Evolutionary conservation across 805 yeast species (phyloP).

Genomic region (Wickerhamomyces pijperi): DNA sequence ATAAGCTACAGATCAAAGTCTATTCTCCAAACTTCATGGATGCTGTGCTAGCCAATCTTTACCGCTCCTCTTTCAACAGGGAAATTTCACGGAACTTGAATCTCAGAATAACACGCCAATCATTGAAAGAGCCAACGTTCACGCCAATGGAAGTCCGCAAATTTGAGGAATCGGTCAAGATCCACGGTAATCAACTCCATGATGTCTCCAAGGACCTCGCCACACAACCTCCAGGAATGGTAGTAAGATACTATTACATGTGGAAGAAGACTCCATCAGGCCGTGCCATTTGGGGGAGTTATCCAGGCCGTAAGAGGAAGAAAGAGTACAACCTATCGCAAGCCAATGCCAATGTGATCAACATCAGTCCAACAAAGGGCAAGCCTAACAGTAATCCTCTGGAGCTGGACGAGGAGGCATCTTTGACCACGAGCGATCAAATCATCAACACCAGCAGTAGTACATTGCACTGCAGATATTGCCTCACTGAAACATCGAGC

Average conservation of each 20-base stretch:
- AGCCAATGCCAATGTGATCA: no score
- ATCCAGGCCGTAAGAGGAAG: constrained; percentile 60
- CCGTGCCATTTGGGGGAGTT: constrained; percentile 71
- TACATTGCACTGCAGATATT: constrained; percentile 64
- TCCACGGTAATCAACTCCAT: constrained; percentile 68
- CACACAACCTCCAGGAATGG: constrained; percentile 62
- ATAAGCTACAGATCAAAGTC: constrained; percentile 38
- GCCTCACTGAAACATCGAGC: constrained; percentile 41
- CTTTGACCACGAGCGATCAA: constrained; percentile 9
- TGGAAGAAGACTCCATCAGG: constrained; percentile 88
- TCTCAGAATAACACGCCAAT: constrained; percentile 34
- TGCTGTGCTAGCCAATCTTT: constrained; percentile 44
- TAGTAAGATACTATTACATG: constrained; percentile 77
- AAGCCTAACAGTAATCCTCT: not conserved
- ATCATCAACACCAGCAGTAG: constrained; percentile 43
- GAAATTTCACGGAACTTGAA: constrained; percentile 36
- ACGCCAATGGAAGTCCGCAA: constrained; percentile 45
- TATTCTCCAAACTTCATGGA: constrained; percentile 79
- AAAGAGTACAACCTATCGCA: constrained; percentile 21
- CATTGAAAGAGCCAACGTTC: constrained; percentile 76
- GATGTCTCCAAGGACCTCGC: constrained; percentile 64
- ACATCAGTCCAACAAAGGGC: not conserved
- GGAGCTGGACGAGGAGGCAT: constrained; percentile 1
- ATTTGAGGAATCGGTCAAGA: constrained; percentile 67
- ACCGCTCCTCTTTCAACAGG: constrained; percentile 40